A percentile compares a stretch with the other conserved stretches of the same genome.
phyloP scores from a whole-genome alignment of 1,139 yeast species.

The Pichia terricola region DNA sequence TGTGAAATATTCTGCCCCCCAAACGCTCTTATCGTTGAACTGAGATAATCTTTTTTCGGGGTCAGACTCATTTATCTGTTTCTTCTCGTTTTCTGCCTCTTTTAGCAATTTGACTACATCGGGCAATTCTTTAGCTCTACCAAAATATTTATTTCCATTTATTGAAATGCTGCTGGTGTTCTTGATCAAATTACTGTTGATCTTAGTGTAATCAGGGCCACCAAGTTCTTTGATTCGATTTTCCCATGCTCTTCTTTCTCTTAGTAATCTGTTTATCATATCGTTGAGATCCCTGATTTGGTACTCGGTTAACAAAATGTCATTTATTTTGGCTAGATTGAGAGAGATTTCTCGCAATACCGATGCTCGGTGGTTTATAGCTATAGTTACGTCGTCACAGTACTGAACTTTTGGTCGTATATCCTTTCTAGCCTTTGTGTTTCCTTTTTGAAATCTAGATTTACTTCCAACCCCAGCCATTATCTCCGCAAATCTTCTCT shows the following conservation, averaged over 20 bases:
- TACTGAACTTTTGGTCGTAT: slow-evolving; percentile 25
- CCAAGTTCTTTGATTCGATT: slow-evolving; percentile 57
- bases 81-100: slow-evolving; percentile 16
- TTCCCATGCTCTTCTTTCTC: slow-evolving; percentile 73
- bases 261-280: slow-evolving; percentile 56
- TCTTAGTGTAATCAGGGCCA: slow-evolving; percentile 41
- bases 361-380: slow-evolving; percentile 70
- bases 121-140: slow-evolving; percentile 73
- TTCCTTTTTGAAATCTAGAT: no score
- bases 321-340: slow-evolving; percentile 54
- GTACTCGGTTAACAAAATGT: slow-evolving; percentile 44
- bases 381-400: slow-evolving; percentile 41
- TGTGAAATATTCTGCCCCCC: no score
- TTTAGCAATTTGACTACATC: slow-evolving; percentile 54
- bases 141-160: slow-evolving; percentile 66
- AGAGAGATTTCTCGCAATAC: slow-evolving; percentile 56
- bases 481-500: no score
- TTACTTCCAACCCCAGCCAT: no score
- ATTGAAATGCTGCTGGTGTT: slow-evolving; percentile 15
- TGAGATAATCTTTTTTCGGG: no score
- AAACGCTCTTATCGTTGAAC: no score
- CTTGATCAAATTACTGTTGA: slow-evolving; percentile 9
- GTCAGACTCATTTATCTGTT: no score
- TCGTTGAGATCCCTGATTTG: slow-evolving; percentile 72
- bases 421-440: neutral